phyloP scores from a whole-genome alignment of 2,329 filamentous ascomycete genomes.

The Tolypocladium ovalisporum region DNA sequence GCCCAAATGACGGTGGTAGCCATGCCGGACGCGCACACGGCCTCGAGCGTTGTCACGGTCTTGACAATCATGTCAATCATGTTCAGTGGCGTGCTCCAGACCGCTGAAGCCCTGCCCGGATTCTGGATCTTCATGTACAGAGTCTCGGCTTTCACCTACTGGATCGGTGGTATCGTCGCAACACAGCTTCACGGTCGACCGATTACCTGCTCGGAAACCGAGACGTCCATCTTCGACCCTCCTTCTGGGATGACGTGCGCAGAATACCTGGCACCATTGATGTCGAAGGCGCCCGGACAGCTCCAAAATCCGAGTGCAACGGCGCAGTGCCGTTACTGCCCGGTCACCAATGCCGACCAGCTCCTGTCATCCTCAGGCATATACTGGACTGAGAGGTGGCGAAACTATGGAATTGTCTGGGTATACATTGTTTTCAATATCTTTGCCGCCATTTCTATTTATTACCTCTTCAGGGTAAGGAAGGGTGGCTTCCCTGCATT shows the following conservation, averaged over 20 bases:
- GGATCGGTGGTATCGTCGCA: slow-evolving; percentile 55
- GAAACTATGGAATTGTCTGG: slow-evolving; percentile 62
- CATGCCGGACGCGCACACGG: slow-evolving; percentile 58
- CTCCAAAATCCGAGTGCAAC: slow-evolving; percentile 51
- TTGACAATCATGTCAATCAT: slow-evolving; percentile 47
- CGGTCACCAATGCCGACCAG: slow-evolving; percentile 50
- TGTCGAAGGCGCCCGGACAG: slow-evolving; percentile 38
- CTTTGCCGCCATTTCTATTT: slow-evolving; percentile 43
- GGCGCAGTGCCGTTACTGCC: slow-evolving; percentile 54
- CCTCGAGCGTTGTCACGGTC: slow-evolving; percentile 50
- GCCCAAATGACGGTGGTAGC: slow-evolving; percentile 64
- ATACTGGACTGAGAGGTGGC: slow-evolving; percentile 46
- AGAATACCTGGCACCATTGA: slow-evolving; percentile 49
- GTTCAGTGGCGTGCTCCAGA: slow-evolving; percentile 55
- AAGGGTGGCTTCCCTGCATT: slow-evolving; percentile 10
- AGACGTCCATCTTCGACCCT: slow-evolving; percentile 54
- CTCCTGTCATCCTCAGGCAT: slow-evolving; percentile 38
- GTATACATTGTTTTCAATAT: slow-evolving; percentile 56
- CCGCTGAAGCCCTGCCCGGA: slow-evolving; percentile 45
- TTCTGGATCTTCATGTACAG: slow-evolving; percentile 74
- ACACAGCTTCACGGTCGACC: slow-evolving; percentile 48
- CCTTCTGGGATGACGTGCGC: slow-evolving; percentile 52
- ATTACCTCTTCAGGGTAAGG: slow-evolving; percentile 50
- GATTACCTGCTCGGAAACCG: slow-evolving; percentile 40
- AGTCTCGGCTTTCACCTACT: slow-evolving; percentile 56